Evolutionary conservation across 352 stramenopile species (phyloP).

Genomic region (Saprolegnia parasitica): DNA sequence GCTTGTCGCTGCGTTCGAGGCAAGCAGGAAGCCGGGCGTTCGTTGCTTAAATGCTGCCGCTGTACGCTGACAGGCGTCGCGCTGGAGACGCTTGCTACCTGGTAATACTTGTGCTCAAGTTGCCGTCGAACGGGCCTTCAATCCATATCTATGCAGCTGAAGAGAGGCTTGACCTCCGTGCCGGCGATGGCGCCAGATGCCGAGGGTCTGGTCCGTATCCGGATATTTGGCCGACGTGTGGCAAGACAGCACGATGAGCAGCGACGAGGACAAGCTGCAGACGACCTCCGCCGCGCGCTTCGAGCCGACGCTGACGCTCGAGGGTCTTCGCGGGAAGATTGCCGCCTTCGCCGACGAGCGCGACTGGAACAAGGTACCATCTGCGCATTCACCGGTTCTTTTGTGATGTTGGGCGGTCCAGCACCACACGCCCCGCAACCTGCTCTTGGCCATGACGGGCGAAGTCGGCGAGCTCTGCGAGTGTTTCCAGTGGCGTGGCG

Average conservation of each 20-base stretch:
- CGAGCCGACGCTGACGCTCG: slow-evolving; percentile 39
- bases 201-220: too few relatives aligned
- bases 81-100: too few relatives aligned
- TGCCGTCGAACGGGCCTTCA: too few relatives aligned
- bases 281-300: neutral
- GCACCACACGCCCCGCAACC: slow-evolving; percentile 88
- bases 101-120: too few relatives aligned
- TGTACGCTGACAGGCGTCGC: too few relatives aligned
- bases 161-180: too few relatives aligned
- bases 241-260: neutral
- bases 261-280: neutral
- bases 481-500: slow-evolving; percentile 93
- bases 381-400: neutral
- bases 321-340: slow-evolving; percentile 50
- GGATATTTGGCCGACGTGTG: too few relatives aligned
- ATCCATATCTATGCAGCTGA: too few relatives aligned
- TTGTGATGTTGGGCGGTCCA: neutral
- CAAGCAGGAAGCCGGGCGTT: too few relatives aligned
- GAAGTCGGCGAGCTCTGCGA: slow-evolving; percentile 95
- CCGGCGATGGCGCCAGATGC: too few relatives aligned
- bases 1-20: too few relatives aligned
- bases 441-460: slow-evolving; percentile 91
- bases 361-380: slow-evolving; percentile 57
- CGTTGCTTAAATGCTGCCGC: too few relatives aligned
- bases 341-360: slow-evolving; percentile 54